Evolutionary conservation across 108 stramenopile genomes (phyloP).

Genomic region (Conticribra guillardii): DNA sequence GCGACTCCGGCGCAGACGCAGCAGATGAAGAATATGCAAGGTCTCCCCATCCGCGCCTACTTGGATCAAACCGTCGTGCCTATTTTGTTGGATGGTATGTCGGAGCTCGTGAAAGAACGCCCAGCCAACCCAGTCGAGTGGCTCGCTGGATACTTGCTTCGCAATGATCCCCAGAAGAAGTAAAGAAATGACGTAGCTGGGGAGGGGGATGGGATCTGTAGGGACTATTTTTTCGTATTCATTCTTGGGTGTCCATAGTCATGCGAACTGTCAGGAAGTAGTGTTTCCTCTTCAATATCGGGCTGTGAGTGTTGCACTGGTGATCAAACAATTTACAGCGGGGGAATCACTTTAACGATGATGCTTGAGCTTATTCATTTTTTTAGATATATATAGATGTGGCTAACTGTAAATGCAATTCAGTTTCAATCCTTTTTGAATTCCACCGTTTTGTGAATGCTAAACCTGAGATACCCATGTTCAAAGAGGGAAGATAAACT

Average conservation of each 20-base stretch:
- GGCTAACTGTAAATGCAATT: too few relatives aligned
- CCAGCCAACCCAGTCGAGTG: slow-evolving; percentile 97
- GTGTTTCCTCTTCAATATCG: too few relatives aligned
- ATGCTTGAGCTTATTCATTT: too few relatives aligned
- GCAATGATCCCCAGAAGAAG: slow-evolving; percentile 93
- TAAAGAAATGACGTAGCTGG: slow-evolving; percentile 11
- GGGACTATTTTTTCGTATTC: not conserved
- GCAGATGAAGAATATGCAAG: slow-evolving; percentile 60
- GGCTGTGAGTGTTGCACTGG: too few relatives aligned
- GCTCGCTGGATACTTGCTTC: slow-evolving; percentile 94
- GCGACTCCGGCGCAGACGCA: slow-evolving; percentile 3
- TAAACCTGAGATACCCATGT: too few relatives aligned
- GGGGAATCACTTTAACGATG: too few relatives aligned
- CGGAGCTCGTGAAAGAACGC: slow-evolving; percentile 97
- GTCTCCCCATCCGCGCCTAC: slow-evolving; percentile 98
- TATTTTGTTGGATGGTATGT: slow-evolving; percentile 97
- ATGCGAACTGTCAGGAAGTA: too few relatives aligned
- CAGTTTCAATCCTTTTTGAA: too few relatives aligned
- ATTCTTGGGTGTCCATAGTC: not conserved
- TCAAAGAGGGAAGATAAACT: too few relatives aligned
- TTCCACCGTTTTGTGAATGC: too few relatives aligned
- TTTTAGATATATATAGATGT: too few relatives aligned
- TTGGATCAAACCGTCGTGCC: slow-evolving; percentile 99
- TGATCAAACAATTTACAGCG: too few relatives aligned
- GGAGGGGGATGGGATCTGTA: not conserved